phyloP scores from a whole-genome alignment of 1,284 basidiomycete species.

The Rhodofomes roseus region DNA sequence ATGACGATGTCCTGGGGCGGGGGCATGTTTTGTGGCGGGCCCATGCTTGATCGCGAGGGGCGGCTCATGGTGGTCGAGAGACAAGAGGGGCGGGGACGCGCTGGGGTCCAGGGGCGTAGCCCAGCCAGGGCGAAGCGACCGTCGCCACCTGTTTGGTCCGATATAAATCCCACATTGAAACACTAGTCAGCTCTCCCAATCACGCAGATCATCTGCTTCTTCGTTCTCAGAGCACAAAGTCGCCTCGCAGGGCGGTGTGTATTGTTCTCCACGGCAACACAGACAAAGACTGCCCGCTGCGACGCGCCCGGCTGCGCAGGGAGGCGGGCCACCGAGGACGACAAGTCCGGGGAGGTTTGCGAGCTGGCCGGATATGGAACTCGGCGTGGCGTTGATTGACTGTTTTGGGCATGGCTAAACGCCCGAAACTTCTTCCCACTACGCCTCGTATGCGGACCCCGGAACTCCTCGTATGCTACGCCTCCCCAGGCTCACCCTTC shows the following conservation, averaged over 20 bases:
- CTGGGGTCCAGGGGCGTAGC: conserved; percentile 18
- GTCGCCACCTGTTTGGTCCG: conserved; percentile 29
- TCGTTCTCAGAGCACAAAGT: conserved; percentile 3
- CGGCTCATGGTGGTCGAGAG: conserved; percentile 27
- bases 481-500: background rate
- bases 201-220: conserved; percentile 11
- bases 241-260: background rate
- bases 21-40: conserved; percentile 17
- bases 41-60: conserved; percentile 22
- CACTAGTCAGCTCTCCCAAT: conserved; percentile 13
- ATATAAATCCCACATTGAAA: conserved; percentile 24
- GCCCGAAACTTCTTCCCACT: conserved; percentile 30
- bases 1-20: conserved; percentile 43
- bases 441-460: conserved; percentile 22
- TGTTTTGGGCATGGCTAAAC: conserved; percentile 21
- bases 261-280: background rate
- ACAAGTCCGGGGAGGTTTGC: conserved; percentile 19
- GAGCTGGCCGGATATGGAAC: conserved; percentile 13
- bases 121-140: conserved; percentile 25
- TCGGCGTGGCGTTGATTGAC: conserved; percentile 31
- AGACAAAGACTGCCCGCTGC: conserved; percentile 3
- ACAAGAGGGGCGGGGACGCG: conserved; percentile 15
- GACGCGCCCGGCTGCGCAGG: background rate
- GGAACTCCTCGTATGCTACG: conserved; percentile 12
- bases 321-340: conserved; percentile 19